phyloP scores from a whole-genome alignment of 257 asterid species.

The Nyctanthes arbortristis region DNA sequence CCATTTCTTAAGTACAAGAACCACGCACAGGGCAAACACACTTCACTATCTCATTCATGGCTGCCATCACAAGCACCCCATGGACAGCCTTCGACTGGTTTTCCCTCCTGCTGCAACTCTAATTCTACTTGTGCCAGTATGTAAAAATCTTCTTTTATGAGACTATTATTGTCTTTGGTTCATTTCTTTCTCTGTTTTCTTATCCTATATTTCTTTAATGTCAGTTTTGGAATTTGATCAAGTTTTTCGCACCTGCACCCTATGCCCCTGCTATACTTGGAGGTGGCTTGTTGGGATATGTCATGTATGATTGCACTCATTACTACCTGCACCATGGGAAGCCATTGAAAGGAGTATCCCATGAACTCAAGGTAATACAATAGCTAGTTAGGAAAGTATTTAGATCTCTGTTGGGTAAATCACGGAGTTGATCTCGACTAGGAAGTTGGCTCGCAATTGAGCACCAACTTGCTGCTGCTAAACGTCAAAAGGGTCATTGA shows the following conservation, averaged over 20 bases:
- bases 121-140: constrained; percentile 40
- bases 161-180: background rate
- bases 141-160: background rate
- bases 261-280: constrained; percentile 59
- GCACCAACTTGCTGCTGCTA: background rate
- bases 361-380: constrained; percentile 64
- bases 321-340: constrained; percentile 81
- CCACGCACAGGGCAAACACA: constrained; percentile 51
- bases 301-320: constrained; percentile 78
- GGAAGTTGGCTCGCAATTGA: background rate
- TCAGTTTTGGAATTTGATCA: constrained; percentile 62
- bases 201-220: constrained; percentile 13
- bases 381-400: background rate
- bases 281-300: constrained; percentile 73
- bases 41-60: constrained; percentile 60
- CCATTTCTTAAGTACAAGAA: background rate
- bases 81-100: constrained; percentile 61
- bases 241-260: constrained; percentile 41
- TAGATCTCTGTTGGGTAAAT: background rate
- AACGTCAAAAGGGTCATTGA: background rate
- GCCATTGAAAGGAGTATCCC: constrained; percentile 52
- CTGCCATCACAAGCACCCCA: constrained; percentile 72
- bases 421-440: background rate
- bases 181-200: background rate
- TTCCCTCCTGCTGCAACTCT: constrained; percentile 60